A percentile compares a stretch with the other conserved stretches of the same genome.
These are phyloP conservation scores for Babesia ovata DNA, from an alignment of 169 alveolate species.

Conservation along the genomic window DNA sequence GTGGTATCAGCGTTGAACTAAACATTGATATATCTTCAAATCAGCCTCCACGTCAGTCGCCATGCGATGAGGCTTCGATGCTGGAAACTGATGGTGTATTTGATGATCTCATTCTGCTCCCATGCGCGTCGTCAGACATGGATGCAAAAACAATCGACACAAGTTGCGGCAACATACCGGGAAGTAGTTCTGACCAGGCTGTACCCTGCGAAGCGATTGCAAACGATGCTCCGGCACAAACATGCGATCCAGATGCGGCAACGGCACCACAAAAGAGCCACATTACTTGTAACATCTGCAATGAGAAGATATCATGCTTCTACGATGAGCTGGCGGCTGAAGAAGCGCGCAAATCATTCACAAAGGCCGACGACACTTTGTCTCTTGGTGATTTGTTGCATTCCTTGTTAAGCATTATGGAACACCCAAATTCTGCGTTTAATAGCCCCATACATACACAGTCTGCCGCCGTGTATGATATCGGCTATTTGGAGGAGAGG, in stretches of 20 bases:
- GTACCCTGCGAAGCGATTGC: no score
- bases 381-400: not conserved
- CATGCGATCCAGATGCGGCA: not conserved
- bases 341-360: not conserved
- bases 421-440: not conserved
- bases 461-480: conserved; percentile 17
- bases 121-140: no score
- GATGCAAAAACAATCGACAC: no score
- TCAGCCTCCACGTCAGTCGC: no score
- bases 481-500: conserved; percentile 10
- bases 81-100: no score
- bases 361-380: not conserved
- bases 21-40: no score
- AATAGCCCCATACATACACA: conserved; percentile 2
- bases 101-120: no score
- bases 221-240: not conserved
- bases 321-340: not conserved
- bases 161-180: no score
- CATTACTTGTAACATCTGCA: not conserved
- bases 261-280: not conserved
- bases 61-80: no score
- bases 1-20: no score
- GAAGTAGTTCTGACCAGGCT: no score
- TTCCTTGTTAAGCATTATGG: not conserved
- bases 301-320: conserved; percentile 1